Evolutionary conservation across 805 yeast species (phyloP), one percentile per base, ranked within the genome.

Genomic region (Ogataea sp.): DNA sequence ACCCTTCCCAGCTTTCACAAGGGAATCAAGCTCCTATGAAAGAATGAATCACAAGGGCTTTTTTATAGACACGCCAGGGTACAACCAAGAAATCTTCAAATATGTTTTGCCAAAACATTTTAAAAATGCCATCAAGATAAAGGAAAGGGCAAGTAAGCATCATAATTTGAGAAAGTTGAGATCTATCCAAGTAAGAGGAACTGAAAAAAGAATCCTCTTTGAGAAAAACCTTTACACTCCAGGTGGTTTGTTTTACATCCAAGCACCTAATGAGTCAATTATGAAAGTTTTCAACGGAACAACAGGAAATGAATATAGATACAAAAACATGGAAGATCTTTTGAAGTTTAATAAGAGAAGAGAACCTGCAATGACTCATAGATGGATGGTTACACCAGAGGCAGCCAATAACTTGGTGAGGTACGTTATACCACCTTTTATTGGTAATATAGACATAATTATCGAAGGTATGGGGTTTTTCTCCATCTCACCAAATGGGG

Each of bases 1-100:
- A 29, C 56, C 64, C 39, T 58, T 81, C 34, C 95, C 95, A 0
- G 87, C 87, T 21, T 75, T 79, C 54, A 87, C 96, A 0, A 68
- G 85, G 50, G 69, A 65, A 3, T 49, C 68, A 13, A 68, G 73
- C 40, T 61, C 58, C 4, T 73, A 59, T 45, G 50, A 56, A 7
- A 55, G 71, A 15, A 48, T 39, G 5, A 53, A 52, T 20, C n/a
- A 16, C 8, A 49, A 56, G 1, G 17, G 41, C 1, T 41, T 33
- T 11, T 45, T 71, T 3, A 53, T 59, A 37, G 79, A 73, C 47
- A 70, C 71, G 1, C 78, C 78, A 0, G 78, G 78, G 0, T 71
- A 67, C 43, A 48, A 60, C 15, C 43, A 18, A 49, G 47, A 17
- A 68, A 64, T 1, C 43, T 64, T 6, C 39, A 45, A 52, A n/a